A percentile compares a stretch with the other conserved stretches of the same genome.
phyloP scores from a whole-genome alignment of 805 yeast genomes.

The Myxozyma vanderwaltii region DNA sequence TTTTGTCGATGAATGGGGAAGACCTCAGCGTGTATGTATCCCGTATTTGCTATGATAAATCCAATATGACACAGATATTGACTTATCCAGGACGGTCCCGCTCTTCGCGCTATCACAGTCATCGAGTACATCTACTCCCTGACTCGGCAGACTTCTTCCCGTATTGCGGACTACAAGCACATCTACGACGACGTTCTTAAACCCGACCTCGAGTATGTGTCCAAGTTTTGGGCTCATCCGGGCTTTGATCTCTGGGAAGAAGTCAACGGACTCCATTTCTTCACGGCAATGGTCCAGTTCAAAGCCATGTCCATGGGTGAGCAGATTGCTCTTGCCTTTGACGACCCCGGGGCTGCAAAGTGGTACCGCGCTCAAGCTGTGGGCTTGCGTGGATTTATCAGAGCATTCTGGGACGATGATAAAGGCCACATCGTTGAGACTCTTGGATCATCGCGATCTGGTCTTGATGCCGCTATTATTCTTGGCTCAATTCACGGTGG shows the following conservation, averaged over 20 bases:
- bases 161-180: conserved; percentile 48
- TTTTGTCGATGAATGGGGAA: conserved; percentile 76
- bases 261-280: conserved; percentile 70
- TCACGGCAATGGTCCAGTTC: conserved; percentile 74
- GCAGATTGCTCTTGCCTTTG: conserved; percentile 39
- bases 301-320: conserved; percentile 66
- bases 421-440: conserved; percentile 70
- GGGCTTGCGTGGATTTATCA: conserved; percentile 20
- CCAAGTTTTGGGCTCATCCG: conserved; percentile 58
- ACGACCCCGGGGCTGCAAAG: conserved; percentile 35
- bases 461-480: conserved; percentile 77
- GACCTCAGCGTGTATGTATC: conserved; percentile 70
- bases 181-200: conserved; percentile 51
- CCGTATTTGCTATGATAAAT: neutral
- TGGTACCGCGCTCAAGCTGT: conserved; percentile 30
- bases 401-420: conserved; percentile 33
- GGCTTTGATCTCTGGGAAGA: conserved; percentile 98
- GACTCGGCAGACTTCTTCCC: conserved; percentile 37
- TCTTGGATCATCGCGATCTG: conserved; percentile 61
- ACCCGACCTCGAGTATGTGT: conserved; percentile 69
- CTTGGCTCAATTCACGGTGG: conserved; percentile 49
- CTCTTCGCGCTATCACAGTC: conserved; percentile 70
- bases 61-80: neutral
- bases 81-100: conserved; percentile 71
- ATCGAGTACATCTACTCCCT: conserved; percentile 56